phyloP scores from a whole-genome alignment of 352 stramenopile genomes.

The Blastocystis hominis region DNA sequence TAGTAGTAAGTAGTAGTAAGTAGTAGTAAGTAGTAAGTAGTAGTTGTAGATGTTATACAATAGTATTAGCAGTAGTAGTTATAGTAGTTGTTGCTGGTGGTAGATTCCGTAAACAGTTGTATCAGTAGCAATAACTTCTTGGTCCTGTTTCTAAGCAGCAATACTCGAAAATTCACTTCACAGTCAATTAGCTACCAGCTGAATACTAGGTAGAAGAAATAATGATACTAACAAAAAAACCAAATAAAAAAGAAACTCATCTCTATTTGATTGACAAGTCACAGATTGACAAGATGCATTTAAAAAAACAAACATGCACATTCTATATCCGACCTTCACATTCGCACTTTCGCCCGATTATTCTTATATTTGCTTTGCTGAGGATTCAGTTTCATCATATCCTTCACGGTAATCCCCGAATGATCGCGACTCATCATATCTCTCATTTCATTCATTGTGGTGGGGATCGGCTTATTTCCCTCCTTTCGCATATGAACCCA shows the following conservation, averaged over 20 bases:
- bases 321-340: neutral
- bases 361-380: slow-evolving; percentile 45
- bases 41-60: too few relatives aligned
- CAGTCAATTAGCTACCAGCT: too few relatives aligned
- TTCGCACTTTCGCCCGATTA: neutral
- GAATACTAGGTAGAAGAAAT: too few relatives aligned
- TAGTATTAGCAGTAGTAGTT: too few relatives aligned
- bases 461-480: slow-evolving; percentile 41
- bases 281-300: neutral
- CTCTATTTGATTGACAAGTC: neutral
- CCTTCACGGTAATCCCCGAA: slow-evolving; percentile 44
- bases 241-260: too few relatives aligned
- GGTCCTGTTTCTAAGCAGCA: too few relatives aligned
- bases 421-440: slow-evolving; percentile 56
- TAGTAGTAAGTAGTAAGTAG: neutral
- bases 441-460: slow-evolving; percentile 33
- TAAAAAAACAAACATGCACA: neutral
- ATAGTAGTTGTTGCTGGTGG: too few relatives aligned
- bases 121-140: too few relatives aligned
- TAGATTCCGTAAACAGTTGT: too few relatives aligned
- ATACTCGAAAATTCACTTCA: too few relatives aligned
- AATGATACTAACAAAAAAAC: too few relatives aligned
- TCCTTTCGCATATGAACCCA: slow-evolving; percentile 42
- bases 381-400: slow-evolving; percentile 56
- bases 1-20: neutral